Evolutionary conservation across 1,284 basidiomycete genomes (phyloP), one percentile per base, ranked within the genome.

Genomic region (Sanghuangporus baumii): DNA sequence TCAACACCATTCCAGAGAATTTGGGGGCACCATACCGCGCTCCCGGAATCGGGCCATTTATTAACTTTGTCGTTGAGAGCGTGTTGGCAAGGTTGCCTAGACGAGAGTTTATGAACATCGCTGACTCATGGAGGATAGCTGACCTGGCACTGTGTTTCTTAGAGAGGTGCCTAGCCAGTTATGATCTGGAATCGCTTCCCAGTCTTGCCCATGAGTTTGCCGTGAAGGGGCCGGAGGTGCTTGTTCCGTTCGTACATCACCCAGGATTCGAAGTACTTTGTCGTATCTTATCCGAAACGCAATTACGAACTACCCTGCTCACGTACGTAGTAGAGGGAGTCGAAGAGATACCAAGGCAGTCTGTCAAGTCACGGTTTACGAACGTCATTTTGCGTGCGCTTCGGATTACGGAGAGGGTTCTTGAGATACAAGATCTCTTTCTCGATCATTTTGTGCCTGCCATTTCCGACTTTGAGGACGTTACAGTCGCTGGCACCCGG

Each of bases 181-280:
- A 91, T 74, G 88, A 95, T 70, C 76, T 97, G 57, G 87, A 90
- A 70, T 78, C 78, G 8, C 74, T 91, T 3, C 75, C 88, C 36
- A 73, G 78, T 3, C 73, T 75, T 20, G 73, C 78, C 1, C 85
- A 88, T 62, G 81, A 83, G 16, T 72, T 75, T 6, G 71, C 78
- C 16, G 68, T 83, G 11, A 85, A 79, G 59, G 74, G 74, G 7
- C 62, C 65, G 26, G 87, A 88, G 34, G 72, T 76, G 0, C 71
- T 89, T 37, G 68, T 81, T 5, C 80, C 82, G 6, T 72, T 88
- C 7, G 76, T 88, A 9, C 71, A 88, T 1, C 94, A 98, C 72
- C 94, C 96, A 0, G 96, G 95, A 1, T 96, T 93, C 73, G 88
- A 94, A 58, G 77, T 98, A 59, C 84, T 96, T 74, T 85, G 88